Evolutionary conservation across 805 yeast species (phyloP).

Genomic region (Candida maesae): DNA sequence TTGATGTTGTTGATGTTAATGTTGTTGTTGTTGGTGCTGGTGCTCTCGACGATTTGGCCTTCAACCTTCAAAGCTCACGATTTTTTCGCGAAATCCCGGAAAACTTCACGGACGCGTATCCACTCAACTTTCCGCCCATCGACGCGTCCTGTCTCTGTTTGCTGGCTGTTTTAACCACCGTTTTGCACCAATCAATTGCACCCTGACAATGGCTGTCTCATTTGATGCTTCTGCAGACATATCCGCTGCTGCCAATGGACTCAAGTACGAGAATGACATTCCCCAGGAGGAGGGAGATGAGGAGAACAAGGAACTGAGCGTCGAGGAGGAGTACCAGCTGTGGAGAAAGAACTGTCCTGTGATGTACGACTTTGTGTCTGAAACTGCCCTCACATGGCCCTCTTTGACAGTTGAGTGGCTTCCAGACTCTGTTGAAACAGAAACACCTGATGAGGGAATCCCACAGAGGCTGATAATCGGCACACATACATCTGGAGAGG

Average conservation of each 20-base stretch:
- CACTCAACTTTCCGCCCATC: too few relatives aligned
- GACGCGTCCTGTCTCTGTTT: too few relatives aligned
- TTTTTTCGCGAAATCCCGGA: not conserved
- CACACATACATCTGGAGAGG: constrained; percentile 72
- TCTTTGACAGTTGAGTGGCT: constrained; percentile 77
- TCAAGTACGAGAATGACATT: not conserved
- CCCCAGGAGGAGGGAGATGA: constrained; percentile 21
- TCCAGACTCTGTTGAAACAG: constrained; percentile 36
- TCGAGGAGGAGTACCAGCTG: constrained; percentile 60
- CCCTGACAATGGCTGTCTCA: constrained; percentile 3
- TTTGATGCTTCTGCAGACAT: constrained; percentile 8
- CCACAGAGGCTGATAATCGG: constrained; percentile 58
- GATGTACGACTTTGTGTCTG: constrained; percentile 81
- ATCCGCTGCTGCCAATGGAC: constrained; percentile 6
- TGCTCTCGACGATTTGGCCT: not conserved
- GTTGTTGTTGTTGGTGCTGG: not conserved
- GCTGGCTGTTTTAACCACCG: too few relatives aligned
- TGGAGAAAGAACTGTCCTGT: constrained; percentile 80
- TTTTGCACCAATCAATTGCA: not conserved
- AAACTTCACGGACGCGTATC: too few relatives aligned
- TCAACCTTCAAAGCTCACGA: not conserved
- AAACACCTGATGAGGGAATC: constrained; percentile 26
- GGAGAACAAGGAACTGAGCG: constrained; percentile 29
- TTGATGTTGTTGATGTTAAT: not conserved
- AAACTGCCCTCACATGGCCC: constrained; percentile 80